Percentiles rank a stretch among this genome's conserved stretches.
Evolutionary conservation across 441 rosid genomes (phyloP).

Genomic region (Gossypium laxum): DNA sequence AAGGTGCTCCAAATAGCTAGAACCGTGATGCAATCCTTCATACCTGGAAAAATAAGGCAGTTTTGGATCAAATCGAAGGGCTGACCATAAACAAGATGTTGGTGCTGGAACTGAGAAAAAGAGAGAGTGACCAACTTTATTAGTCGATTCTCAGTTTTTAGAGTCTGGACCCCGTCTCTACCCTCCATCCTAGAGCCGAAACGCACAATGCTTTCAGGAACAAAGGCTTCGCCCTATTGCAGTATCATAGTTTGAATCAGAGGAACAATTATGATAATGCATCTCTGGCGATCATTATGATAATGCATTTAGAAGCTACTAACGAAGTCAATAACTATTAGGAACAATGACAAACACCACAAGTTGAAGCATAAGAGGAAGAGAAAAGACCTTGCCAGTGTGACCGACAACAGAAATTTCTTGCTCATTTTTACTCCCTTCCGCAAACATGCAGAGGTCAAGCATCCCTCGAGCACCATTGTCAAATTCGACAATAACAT

Average conservation of each 20-base stretch:
- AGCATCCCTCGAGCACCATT: slow-evolving; percentile 90
- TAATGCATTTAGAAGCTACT: not conserved
- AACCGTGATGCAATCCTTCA: slow-evolving; percentile 82
- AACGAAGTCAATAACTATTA: not conserved
- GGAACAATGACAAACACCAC: not conserved
- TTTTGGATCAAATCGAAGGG: not conserved
- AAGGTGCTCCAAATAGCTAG: slow-evolving; percentile 87
- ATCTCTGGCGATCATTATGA: not conserved
- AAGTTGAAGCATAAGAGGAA: not conserved
- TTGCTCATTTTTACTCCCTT: slow-evolving; percentile 92
- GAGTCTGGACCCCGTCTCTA: slow-evolving; percentile 55
- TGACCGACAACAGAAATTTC: slow-evolving; percentile 77
- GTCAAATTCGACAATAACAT: slow-evolving; percentile 72
- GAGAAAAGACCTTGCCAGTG: slow-evolving; percentile 51
- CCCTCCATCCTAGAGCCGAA: slow-evolving; percentile 51
- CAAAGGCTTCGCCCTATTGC: slow-evolving; percentile 78
- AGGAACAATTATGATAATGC: not conserved
- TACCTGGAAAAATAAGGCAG: slow-evolving; percentile 36
- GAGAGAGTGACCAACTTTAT: slow-evolving; percentile 42
- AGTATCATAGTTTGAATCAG: slow-evolving; percentile 4
- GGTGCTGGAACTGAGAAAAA: not conserved
- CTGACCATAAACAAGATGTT: not conserved
- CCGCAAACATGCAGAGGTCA: slow-evolving; percentile 94
- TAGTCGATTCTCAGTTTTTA: slow-evolving; percentile 59
- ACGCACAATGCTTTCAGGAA: slow-evolving; percentile 69